These are phyloP conservation scores for Phialocephala subalpina DNA, from an alignment of 2,329 filamentous ascomycete genomes.

Conservation along the genomic window DNA sequence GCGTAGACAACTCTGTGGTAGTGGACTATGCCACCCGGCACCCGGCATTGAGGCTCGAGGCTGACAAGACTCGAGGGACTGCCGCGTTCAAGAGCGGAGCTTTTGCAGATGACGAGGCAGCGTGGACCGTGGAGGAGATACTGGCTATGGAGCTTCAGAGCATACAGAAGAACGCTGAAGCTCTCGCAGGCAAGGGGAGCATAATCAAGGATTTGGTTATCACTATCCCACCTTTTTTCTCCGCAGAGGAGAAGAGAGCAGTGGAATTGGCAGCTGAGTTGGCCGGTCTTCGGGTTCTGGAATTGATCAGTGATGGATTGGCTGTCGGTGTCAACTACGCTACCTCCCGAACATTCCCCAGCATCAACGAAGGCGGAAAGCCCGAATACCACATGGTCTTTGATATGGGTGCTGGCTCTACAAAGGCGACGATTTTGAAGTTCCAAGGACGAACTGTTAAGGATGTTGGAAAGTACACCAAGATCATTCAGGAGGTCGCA, in stretches of 20 bases:
- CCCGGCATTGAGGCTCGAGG: conserved; percentile 77
- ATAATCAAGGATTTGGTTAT: conserved; percentile 84
- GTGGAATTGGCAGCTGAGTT: conserved; percentile 85
- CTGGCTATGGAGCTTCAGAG: conserved; percentile 96
- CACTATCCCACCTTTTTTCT: conserved; percentile 91
- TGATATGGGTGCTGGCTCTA: conserved; percentile 96
- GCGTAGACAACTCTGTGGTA: conserved; percentile 66
- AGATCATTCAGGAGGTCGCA: conserved; percentile 95
- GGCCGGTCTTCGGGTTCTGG: conserved; percentile 86
- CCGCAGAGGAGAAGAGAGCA: conserved; percentile 86
- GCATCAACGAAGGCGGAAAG: conserved; percentile 80
- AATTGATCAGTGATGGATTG: conserved; percentile 86
- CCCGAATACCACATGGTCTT: conserved; percentile 94
- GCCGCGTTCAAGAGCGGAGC: conserved; percentile 82
- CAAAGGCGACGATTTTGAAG: conserved; percentile 86
- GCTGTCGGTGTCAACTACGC: conserved; percentile 97
- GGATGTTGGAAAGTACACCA: conserved; percentile 92
- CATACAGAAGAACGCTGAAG: conserved; percentile 87
- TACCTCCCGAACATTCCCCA: conserved; percentile 88
- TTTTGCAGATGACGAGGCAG: conserved; percentile 67
- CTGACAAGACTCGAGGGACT: conserved; percentile 68
- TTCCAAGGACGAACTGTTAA: conserved; percentile 92
- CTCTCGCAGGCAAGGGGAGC: conserved; percentile 77
- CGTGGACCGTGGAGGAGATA: conserved; percentile 88
- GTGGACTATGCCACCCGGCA: conserved; percentile 78